A percentile compares a stretch with the other conserved stretches of the same genome.
Conservation (phyloP, 345 rosid genomes). For the Euclidium syriacum region DNA sequence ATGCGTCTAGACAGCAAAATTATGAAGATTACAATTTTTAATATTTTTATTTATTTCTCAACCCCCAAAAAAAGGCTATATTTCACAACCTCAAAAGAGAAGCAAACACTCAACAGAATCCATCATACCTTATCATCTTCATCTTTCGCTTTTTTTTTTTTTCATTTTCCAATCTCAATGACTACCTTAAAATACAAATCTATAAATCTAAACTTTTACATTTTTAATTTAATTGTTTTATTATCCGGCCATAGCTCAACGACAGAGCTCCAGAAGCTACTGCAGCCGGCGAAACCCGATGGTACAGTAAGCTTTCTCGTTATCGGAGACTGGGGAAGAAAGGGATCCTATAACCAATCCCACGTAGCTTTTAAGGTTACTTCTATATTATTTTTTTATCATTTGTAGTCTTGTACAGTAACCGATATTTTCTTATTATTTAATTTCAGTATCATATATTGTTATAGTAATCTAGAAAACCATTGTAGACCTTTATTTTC, state of each 20-base stretch:
- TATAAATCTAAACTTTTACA: not conserved
- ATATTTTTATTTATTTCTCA: not conserved
- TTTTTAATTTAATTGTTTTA: not conserved
- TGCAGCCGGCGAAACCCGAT: conserved; percentile 39
- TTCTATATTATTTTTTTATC: not conserved
- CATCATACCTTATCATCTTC: not conserved
- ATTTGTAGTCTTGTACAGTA: too few relatives aligned
- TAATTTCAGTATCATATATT: too few relatives aligned
- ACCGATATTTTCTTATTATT: too few relatives aligned
- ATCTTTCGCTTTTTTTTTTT: not conserved
- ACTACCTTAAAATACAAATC: not conserved
- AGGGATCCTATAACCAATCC: conserved; percentile 58
- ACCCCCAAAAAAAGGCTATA: not conserved
- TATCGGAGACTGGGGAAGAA: conserved; percentile 75
- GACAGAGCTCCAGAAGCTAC: conserved; percentile 38
- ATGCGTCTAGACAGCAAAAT: not conserved
- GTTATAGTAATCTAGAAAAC: too few relatives aligned
- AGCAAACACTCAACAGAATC: not conserved
- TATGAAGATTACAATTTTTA: not conserved
- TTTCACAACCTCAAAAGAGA: conserved; percentile 5
- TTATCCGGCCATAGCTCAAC: conserved; percentile 8
- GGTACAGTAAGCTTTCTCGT: conserved; percentile 54
- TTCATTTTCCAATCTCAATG: not conserved
- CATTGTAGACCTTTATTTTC: too few relatives aligned
- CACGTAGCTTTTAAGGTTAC: conserved; percentile 59